phyloP scores from a whole-genome alignment of 495 filamentous ascomycete genomes.

The Astrocystis sublimbata region DNA sequence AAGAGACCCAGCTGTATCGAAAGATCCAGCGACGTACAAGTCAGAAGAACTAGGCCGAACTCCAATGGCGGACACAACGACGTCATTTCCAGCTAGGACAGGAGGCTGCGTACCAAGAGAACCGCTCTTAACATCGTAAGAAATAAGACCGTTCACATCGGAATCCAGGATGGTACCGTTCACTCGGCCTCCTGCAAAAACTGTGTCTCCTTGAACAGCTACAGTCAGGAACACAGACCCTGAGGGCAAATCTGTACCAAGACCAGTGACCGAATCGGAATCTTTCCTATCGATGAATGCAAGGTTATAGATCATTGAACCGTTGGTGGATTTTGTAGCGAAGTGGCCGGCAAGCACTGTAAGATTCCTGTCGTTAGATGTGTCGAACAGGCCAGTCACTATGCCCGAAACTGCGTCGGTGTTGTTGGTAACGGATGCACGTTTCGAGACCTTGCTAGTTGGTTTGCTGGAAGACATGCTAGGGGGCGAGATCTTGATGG shows the following conservation, averaged over 20 bases:
- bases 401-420: constrained; percentile 58
- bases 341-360: constrained; percentile 93
- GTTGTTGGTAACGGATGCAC: constrained; percentile 51
- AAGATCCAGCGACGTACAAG: constrained; percentile 84
- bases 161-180: constrained; percentile 66
- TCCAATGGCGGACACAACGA: constrained; percentile 73
- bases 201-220: constrained; percentile 61
- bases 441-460: constrained; percentile 50
- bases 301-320: constrained; percentile 74
- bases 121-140: constrained; percentile 69
- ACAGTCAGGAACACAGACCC: constrained; percentile 77
- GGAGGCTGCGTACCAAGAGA: constrained; percentile 69
- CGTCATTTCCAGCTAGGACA: constrained; percentile 63
- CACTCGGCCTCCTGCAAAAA: constrained; percentile 82
- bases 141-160: constrained; percentile 69
- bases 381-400: constrained; percentile 75
- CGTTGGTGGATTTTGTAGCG: constrained; percentile 65
- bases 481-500: constrained; percentile 57
- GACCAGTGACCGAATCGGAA: constrained; percentile 65
- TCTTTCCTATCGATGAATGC: constrained; percentile 64
- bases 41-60: constrained; percentile 65
- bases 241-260: constrained; percentile 62
- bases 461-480: constrained; percentile 29
- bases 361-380: constrained; percentile 65
- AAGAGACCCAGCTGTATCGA: constrained; percentile 77